phyloP scores from a whole-genome alignment of 2,329 filamentous ascomycete genomes.

The Stachybotrys echinatus region DNA sequence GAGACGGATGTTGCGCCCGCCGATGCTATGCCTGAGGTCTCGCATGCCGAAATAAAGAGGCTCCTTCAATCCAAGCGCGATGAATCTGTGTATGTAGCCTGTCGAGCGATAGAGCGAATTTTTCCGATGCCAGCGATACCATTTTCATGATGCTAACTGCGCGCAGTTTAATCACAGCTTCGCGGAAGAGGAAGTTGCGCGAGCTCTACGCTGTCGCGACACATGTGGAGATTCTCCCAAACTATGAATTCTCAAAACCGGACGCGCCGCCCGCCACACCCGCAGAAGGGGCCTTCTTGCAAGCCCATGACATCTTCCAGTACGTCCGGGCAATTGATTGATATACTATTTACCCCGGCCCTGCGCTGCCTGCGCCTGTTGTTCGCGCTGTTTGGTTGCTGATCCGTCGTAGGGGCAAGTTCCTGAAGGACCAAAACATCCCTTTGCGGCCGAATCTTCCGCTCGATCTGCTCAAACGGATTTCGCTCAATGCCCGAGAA shows the following conservation, averaged over 20 bases:
- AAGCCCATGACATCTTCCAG: constrained; percentile 54
- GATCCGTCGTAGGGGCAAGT: constrained; percentile 26
- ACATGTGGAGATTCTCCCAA: constrained; percentile 57
- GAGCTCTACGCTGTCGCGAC: constrained; percentile 80
- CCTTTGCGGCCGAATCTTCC: constrained; percentile 41
- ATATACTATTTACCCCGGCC: constrained; percentile 9
- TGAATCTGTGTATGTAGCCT: constrained; percentile 52
- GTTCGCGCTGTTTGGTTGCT: constrained; percentile 11
- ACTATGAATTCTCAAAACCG: constrained; percentile 49
- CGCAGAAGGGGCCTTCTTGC: constrained; percentile 51
- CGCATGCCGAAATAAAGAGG: constrained; percentile 58
- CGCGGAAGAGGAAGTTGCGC: constrained; percentile 86
- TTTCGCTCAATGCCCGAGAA: constrained; percentile 23
- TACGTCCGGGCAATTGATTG: constrained; percentile 33
- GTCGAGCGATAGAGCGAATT: constrained; percentile 39
- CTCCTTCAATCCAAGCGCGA: constrained; percentile 61
- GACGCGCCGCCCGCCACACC: constrained; percentile 49
- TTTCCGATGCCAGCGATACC: constrained; percentile 43
- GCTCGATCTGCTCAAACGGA: constrained; percentile 36
- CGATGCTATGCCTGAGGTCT: constrained; percentile 69
- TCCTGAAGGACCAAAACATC: constrained; percentile 47
- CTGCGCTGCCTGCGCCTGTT: constrained; percentile 10
- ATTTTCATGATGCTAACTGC: constrained; percentile 38
- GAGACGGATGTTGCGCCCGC: constrained; percentile 66
- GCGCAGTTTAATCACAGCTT: constrained; percentile 65